Percentiles rank a stretch among this genome's conserved stretches.
Conservation (phyloP, 83 land plant species). For the Thuja plicata region DNA sequence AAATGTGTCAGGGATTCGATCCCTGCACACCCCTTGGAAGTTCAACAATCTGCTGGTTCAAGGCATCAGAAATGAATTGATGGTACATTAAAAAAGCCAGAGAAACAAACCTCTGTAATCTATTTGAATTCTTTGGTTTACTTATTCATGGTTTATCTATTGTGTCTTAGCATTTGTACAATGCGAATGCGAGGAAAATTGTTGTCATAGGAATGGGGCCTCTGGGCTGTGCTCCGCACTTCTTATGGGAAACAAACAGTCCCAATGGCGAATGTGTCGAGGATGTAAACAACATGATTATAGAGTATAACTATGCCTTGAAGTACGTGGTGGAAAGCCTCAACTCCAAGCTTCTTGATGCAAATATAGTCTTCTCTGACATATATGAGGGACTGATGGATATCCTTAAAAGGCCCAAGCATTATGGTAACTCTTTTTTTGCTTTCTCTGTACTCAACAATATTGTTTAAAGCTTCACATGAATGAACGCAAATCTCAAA, state of each 20-base stretch:
- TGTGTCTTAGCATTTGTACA: conserved; percentile 60
- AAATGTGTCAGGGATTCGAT: conserved; percentile 50
- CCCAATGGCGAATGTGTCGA: conserved; percentile 47
- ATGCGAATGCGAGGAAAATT: conserved; percentile 56
- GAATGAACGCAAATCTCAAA: too few species aligned
- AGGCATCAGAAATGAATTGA: conserved; percentile 44
- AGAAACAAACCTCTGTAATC: background rate
- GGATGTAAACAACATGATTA: conserved; percentile 59
- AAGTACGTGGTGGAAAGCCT: conserved; percentile 50
- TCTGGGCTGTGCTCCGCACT: conserved; percentile 83
- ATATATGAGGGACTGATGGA: conserved; percentile 64
- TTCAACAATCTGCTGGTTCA: conserved; percentile 59
- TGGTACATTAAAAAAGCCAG: conserved; percentile 22
- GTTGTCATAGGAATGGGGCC: conserved; percentile 84
- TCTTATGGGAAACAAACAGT: conserved; percentile 53
- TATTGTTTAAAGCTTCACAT: too few species aligned
- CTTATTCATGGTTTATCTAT: background rate
- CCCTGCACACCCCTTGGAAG: conserved; percentile 45
- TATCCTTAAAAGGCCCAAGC: conserved; percentile 41
- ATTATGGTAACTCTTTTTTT: conserved; percentile 45
- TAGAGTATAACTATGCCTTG: conserved; percentile 66
- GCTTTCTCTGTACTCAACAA: background rate
- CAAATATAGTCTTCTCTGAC: conserved; percentile 65
- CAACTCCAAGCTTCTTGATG: conserved; percentile 32
- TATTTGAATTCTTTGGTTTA: background rate